Evolutionary conservation across 495 filamentous ascomycete genomes (phyloP), one percentile per base, ranked within the genome.

Genomic region (Lentithecium fluviatile): DNA sequence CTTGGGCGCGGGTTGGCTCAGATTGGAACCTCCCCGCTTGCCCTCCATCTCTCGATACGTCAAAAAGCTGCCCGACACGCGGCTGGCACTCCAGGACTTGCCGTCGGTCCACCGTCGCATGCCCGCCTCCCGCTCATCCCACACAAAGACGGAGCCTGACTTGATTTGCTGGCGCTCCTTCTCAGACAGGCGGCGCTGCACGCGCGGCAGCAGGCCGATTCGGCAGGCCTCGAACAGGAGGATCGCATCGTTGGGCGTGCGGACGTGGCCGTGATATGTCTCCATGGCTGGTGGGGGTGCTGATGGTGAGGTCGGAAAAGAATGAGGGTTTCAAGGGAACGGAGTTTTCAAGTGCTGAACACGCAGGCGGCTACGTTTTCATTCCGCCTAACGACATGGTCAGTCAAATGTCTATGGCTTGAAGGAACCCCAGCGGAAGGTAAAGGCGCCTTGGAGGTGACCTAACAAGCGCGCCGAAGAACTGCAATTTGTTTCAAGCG

Each of bases 41-140:
- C 94, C 94, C 71, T 98, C 94, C 94, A 98, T 98, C 73, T 98
- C 94, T 32, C 94, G 80, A 69, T 98, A 98, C 2, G 94, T 98
- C 52, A 98, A 76, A 70, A 98, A 98, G 76, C 95, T 97, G 17
- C 94, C 94, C 0, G 95, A 97, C 2, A 98, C 94, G 54, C 94
- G 84, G 71, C 93, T 97, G 23, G 94, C 94, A 69, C 95, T 97
- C 94, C 94, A 98, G 43, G 94, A 97, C 73, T 98, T 98, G 20
- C 94, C 94, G 67, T 98, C 94, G 0, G 94, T 98, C 94, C 94
- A 98, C 74, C 94, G 80, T 57, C 94, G 83, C 94, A 98, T 98
- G 54, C 94, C 94, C 8, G 94, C 94, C 79, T 98, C 94, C 64
- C 93, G 80, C 79, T 98, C 94, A 74, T 97, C 95, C 94, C 94